Conservation (phyloP, 2,329 filamentous ascomycete species). For the Hyphodiscus sp. region DNA sequence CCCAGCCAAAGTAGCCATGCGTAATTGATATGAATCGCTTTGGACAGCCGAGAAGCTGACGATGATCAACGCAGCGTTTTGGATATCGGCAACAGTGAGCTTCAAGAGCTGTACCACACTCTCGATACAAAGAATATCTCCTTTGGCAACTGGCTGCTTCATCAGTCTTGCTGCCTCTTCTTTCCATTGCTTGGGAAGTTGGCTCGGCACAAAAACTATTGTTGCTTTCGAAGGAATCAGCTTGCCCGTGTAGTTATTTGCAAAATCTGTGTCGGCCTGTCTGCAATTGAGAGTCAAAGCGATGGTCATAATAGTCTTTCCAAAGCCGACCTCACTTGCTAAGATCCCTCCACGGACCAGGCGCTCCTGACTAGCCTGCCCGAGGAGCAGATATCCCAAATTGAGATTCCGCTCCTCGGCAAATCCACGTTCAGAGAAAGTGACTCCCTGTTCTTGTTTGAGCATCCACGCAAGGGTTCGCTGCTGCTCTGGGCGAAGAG, state of each 20-base stretch:
- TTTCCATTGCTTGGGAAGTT: slow-evolving; percentile 52
- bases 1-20: slow-evolving; percentile 43
- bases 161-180: slow-evolving; percentile 45
- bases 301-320: slow-evolving; percentile 57
- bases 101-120: slow-evolving; percentile 33
- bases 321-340: slow-evolving; percentile 59
- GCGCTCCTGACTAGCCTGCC: slow-evolving; percentile 36
- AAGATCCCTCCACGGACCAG: slow-evolving; percentile 51
- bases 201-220: slow-evolving; percentile 50
- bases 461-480: slow-evolving; percentile 54
- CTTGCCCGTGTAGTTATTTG: neutral
- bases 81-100: slow-evolving; percentile 38
- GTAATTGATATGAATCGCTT: slow-evolving; percentile 40
- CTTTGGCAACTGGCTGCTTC: neutral
- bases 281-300: slow-evolving; percentile 42
- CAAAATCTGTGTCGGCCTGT: neutral
- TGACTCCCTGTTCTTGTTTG: slow-evolving; percentile 30
- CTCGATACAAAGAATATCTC: slow-evolving; percentile 38
- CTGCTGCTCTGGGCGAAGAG: slow-evolving; percentile 45
- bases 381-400: slow-evolving; percentile 53
- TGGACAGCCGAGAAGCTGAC: slow-evolving; percentile 45
- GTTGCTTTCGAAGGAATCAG: slow-evolving; percentile 44
- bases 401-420: slow-evolving; percentile 47
- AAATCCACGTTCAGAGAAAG: slow-evolving; percentile 47
- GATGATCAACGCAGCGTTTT: slow-evolving; percentile 47